Evolutionary conservation across 305 asterid genomes (phyloP).

Genomic region (Coffea humblotiana): DNA sequence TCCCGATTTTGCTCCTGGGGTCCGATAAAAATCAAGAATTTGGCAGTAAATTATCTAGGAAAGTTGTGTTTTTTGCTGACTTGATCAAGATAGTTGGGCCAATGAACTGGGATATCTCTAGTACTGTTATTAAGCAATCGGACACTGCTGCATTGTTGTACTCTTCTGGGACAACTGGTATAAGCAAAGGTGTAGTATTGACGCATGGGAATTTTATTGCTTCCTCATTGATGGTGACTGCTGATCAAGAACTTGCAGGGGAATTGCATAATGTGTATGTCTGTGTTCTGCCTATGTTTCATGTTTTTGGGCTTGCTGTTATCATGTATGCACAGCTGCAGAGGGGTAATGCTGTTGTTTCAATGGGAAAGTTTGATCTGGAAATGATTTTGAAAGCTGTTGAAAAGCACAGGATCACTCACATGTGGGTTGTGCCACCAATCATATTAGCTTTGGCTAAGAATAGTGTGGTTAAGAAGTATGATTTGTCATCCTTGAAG

Average conservation of each 20-base stretch:
- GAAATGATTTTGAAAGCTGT: conserved; percentile 57
- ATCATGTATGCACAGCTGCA: conserved; percentile 78
- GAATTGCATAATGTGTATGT: conserved; percentile 54
- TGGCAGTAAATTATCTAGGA: conserved; percentile 3
- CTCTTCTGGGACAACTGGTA: conserved; percentile 93
- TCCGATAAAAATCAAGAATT: conserved; percentile 1
- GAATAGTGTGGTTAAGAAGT: conserved; percentile 49
- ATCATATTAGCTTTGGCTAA: conserved; percentile 77
- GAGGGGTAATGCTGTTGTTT: conserved; percentile 71
- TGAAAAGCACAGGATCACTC: conserved; percentile 62
- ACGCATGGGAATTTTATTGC: conserved; percentile 79
- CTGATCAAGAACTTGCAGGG: conserved; percentile 61
- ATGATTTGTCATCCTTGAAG: conserved; percentile 60
- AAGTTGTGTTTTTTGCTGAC: conserved; percentile 37
- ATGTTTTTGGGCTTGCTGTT: conserved; percentile 80
- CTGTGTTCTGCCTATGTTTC: conserved; percentile 92
- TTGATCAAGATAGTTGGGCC: conserved; percentile 50
- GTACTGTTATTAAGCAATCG: conserved; percentile 37
- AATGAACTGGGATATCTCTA: conserved; percentile 31
- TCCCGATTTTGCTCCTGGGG: conserved; percentile 60
- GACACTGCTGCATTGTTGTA: conserved; percentile 79
- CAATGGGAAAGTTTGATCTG: conserved; percentile 72
- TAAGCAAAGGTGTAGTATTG: conserved; percentile 81
- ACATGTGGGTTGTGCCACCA: conserved; percentile 91
- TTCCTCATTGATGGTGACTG: conserved; percentile 55